Conservation (phyloP, 225 moss, liverwort and hornwort genomes). For the Marchantia polymorpha region DNA sequence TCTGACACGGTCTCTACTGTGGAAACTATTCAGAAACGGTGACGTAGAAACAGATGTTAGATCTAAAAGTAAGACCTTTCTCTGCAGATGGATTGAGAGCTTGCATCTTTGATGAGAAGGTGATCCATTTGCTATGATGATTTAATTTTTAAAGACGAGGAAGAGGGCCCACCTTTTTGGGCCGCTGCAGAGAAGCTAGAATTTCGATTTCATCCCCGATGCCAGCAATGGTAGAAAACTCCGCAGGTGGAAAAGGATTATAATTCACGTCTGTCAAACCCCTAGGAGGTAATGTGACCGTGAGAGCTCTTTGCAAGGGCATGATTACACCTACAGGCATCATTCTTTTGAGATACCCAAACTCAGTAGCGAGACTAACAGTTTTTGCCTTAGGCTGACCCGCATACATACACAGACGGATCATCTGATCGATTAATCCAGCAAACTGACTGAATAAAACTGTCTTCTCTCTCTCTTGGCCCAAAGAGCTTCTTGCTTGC, state of each 20-base stretch:
- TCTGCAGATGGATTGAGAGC: too few relatives aligned
- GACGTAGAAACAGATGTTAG: too few relatives aligned
- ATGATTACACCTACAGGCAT: conserved; percentile 98
- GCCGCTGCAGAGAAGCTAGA: conserved; percentile 87
- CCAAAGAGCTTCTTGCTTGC: conserved; percentile 61
- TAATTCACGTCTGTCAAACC: conserved; percentile 79
- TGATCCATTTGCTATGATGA: too few relatives aligned
- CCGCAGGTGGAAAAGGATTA: conserved; percentile 85
- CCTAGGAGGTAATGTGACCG: conserved; percentile 82
- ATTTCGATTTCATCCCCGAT: conserved; percentile 97
- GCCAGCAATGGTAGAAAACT: conserved; percentile 77
- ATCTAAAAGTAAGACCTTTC: too few relatives aligned
- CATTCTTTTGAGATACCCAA: conserved; percentile 83
- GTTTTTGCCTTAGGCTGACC: conserved; percentile 84
- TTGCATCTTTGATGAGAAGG: too few relatives aligned
- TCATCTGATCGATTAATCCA: conserved; percentile 92
- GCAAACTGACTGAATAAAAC: conserved; percentile 81
- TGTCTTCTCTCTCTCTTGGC: conserved; percentile 62
- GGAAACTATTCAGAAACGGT: too few relatives aligned
- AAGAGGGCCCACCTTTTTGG: conserved; percentile 70
- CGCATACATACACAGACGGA: conserved; percentile 76
- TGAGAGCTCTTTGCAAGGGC: conserved; percentile 93
- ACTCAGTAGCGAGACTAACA: conserved; percentile 79
- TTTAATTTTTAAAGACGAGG: neutral
- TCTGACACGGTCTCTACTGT: too few relatives aligned